Evolutionary conservation across 768 basidiomycete genomes (phyloP).

Genomic region (Pisolithus orientalis): DNA sequence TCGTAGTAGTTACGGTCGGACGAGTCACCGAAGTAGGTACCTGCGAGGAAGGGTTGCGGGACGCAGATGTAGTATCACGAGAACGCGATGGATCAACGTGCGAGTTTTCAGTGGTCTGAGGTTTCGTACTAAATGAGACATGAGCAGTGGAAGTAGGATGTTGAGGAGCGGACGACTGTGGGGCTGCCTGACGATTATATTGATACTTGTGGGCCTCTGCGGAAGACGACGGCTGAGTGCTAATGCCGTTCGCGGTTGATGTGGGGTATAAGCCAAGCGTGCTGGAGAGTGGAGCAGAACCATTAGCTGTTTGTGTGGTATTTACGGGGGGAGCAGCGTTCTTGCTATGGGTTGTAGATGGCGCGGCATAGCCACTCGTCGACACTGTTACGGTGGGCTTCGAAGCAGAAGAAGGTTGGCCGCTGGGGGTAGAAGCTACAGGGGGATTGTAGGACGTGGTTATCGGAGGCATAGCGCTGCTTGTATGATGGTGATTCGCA

Average conservation of each 20-base stretch:
- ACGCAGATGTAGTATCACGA: conserved; percentile 16
- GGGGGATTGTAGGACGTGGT: conserved; percentile 3
- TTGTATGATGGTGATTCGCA: background rate
- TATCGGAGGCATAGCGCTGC: background rate
- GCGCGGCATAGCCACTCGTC: background rate
- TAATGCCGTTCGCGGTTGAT: conserved; percentile 1
- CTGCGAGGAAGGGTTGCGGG: conserved; percentile 18
- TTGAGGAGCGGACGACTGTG: conserved; percentile 8
- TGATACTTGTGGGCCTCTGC: conserved; percentile 18
- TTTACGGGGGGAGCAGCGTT: background rate
- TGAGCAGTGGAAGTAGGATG: conserved; percentile 7
- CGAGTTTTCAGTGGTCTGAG: conserved; percentile 15
- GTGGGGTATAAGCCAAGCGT: conserved; percentile 7
- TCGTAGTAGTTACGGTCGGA: conserved; percentile 12
- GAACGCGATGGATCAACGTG: conserved; percentile 14
- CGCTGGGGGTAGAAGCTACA: background rate
- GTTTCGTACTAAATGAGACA: conserved; percentile 12
- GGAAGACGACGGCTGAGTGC: conserved; percentile 7
- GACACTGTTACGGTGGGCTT: conserved; percentile 4
- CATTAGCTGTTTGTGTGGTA: background rate
- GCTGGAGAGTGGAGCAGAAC: conserved; percentile 5
- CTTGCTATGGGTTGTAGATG: conserved; percentile 7
- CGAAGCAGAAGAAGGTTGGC: conserved; percentile 7
- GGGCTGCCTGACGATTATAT: conserved; percentile 11
- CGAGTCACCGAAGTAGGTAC: conserved; percentile 19